phyloP scores from a whole-genome alignment of 129 eudicot species.

The Flaveria robusta region DNA sequence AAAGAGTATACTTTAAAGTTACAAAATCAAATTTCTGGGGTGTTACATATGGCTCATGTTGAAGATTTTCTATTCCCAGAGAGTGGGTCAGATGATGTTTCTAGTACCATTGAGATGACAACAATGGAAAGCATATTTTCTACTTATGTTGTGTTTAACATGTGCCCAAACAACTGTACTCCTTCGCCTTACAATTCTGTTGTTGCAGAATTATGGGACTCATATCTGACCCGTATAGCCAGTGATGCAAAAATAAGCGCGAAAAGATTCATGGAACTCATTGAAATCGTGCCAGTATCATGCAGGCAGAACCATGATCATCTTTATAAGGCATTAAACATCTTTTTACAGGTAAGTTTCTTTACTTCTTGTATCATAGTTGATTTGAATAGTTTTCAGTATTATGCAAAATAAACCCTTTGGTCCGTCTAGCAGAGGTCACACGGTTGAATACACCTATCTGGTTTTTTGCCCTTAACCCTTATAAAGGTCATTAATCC shows the following conservation, averaged over 20 bases:
- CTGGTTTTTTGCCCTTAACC: no score
- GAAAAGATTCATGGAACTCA: constrained; percentile 65
- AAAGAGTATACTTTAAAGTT: constrained; percentile 46
- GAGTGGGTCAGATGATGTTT: constrained; percentile 29
- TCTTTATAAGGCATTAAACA: constrained; percentile 71
- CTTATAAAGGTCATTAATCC: no score
- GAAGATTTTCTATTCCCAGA: constrained; percentile 67
- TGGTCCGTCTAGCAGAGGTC: no score
- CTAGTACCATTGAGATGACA: constrained; percentile 51
- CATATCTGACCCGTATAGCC: constrained; percentile 60
- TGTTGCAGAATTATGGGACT: constrained; percentile 87
- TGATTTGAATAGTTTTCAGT: not conserved
- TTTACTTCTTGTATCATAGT: constrained; percentile 10
- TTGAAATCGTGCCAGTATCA: constrained; percentile 62
- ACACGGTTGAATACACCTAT: no score
- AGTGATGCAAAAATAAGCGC: constrained; percentile 46
- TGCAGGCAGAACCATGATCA: constrained; percentile 78
- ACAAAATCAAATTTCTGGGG: constrained; percentile 60
- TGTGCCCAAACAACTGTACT: constrained; percentile 34
- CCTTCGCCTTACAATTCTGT: constrained; percentile 44
- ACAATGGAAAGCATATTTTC: constrained; percentile 65
- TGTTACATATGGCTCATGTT: constrained; percentile 66
- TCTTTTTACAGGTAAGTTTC: constrained; percentile 56
- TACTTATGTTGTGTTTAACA: constrained; percentile 47
- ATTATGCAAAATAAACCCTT: not conserved